phyloP scores from a whole-genome alignment of 768 basidiomycete species.

The Serendipita indica region DNA sequence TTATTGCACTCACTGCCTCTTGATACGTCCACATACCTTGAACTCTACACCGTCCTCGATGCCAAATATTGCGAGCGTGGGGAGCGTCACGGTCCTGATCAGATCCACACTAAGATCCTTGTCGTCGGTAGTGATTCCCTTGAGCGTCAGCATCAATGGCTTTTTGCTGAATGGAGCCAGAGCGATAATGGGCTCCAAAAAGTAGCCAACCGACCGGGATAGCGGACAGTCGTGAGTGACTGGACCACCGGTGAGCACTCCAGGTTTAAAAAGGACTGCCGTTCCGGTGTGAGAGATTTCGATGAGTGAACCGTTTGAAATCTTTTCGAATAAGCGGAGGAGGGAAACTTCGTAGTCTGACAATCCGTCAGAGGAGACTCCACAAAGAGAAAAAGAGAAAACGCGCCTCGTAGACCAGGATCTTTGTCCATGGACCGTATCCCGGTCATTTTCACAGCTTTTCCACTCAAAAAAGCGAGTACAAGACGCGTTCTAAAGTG shows the following conservation, averaged over 20 bases:
- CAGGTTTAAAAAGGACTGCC: slow-evolving; percentile 80
- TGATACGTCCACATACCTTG: slow-evolving; percentile 37
- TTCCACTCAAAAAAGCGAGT: slow-evolving; percentile 80
- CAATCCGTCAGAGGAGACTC: slow-evolving; percentile 4
- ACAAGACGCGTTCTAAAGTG: slow-evolving; percentile 74
- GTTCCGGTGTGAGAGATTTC: slow-evolving; percentile 98
- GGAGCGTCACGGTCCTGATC: slow-evolving; percentile 77
- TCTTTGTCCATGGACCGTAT: slow-evolving; percentile 89
- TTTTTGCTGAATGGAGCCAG: slow-evolving; percentile 88
- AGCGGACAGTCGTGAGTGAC: slow-evolving; percentile 77
- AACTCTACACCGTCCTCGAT: slow-evolving; percentile 83
- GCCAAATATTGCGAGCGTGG: slow-evolving; percentile 81
- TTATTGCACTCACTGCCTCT: neutral
- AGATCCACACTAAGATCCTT: slow-evolving; percentile 84
- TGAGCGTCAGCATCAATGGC: slow-evolving; percentile 62
- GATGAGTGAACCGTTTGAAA: slow-evolving; percentile 86
- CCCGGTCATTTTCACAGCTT: slow-evolving; percentile 65
- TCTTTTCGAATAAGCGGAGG: slow-evolving; percentile 70
- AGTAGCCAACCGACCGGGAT: slow-evolving; percentile 85
- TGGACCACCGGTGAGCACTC: slow-evolving; percentile 71
- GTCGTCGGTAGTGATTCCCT: slow-evolving; percentile 86
- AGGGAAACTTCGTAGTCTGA: slow-evolving; percentile 88
- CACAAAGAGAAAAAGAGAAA: neutral
- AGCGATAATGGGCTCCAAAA: slow-evolving; percentile 78
- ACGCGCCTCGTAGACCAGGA: slow-evolving; percentile 77